Evolutionary conservation across 495 filamentous ascomycete genomes (phyloP).

Genomic region (Hyaloscypha finlandica): DNA sequence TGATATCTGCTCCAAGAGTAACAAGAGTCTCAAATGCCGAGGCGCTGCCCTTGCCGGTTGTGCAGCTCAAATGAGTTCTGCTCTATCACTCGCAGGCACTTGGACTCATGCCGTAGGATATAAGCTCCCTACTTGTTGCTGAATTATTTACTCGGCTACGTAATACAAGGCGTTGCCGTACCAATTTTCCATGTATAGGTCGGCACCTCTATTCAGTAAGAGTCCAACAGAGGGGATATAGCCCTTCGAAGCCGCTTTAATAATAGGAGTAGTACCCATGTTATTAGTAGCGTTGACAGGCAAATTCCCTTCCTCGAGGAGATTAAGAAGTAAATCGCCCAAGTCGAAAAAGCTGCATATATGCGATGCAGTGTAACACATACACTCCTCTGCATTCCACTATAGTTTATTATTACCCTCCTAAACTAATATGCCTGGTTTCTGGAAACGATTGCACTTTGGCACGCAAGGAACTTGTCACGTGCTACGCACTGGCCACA

Average conservation of each 20-base stretch:
- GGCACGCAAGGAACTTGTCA: slow-evolving; percentile 6
- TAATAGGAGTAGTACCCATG: slow-evolving; percentile 12
- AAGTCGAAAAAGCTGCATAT: slow-evolving; percentile 1
- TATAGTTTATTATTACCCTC: not conserved
- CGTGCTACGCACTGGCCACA: no score
- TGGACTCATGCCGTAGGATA: slow-evolving; percentile 10
- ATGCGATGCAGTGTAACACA: slow-evolving; percentile 3
- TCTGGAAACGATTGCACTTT: not conserved
- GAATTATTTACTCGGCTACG: slow-evolving; percentile 1
- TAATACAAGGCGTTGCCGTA: slow-evolving; percentile 14
- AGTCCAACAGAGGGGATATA: not conserved
- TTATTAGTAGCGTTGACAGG: not conserved
- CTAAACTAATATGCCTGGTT: not conserved
- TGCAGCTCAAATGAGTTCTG: not conserved
- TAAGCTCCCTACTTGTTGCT: slow-evolving; percentile 4
- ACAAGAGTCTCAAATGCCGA: slow-evolving; percentile 8
- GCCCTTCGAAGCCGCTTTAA: slow-evolving; percentile 3
- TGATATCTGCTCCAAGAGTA: slow-evolving; percentile 1
- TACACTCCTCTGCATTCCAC: not conserved
- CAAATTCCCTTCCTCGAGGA: not conserved
- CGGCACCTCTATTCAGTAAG: not conserved
- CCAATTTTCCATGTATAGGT: slow-evolving; percentile 11
- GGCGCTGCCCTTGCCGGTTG: not conserved
- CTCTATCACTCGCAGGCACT: not conserved
- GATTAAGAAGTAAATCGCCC: not conserved